Conservation (phyloP, 1,139 yeast genomes). For the Pneumocystis canis region DNA sequence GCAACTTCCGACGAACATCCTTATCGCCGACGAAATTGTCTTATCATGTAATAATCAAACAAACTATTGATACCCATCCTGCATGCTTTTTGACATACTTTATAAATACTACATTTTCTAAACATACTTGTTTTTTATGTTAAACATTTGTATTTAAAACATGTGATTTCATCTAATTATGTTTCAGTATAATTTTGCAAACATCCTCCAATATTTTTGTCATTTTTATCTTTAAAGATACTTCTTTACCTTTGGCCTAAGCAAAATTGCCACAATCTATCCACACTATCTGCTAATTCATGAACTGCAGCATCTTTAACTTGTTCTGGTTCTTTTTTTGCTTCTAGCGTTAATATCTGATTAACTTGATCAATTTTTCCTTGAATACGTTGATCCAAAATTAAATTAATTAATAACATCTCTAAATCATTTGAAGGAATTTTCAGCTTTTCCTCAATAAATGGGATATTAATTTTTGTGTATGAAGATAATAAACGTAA, state of each 20-base stretch:
- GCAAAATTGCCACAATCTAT: background rate
- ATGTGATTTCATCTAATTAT: background rate
- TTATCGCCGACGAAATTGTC: background rate
- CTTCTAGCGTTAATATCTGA: background rate
- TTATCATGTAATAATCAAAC: background rate
- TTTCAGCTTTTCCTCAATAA: constrained; percentile 22
- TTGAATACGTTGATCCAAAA: constrained; percentile 29
- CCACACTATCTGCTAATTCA: background rate
- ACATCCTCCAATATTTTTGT: too few species aligned
- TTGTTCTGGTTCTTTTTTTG: background rate
- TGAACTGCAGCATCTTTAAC: background rate
- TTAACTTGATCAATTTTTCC: constrained; percentile 16
- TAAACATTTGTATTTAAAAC: background rate
- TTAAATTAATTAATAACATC: constrained; percentile 30
- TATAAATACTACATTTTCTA: background rate
- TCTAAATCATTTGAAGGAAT: constrained; percentile 27
- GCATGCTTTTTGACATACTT: background rate
- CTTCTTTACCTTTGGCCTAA: background rate
- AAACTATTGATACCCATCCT: background rate
- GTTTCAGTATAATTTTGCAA: background rate
- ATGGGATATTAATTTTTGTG: constrained; percentile 24
- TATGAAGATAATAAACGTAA: constrained; percentile 29
- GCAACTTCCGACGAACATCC: background rate
- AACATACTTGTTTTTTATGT: background rate
- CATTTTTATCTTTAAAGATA: background rate